A percentile compares a stretch with the other conserved stretches of the same genome.
Evolutionary conservation across 495 filamentous ascomycete genomes (phyloP).

Genomic region (Penicillium desertorum): DNA sequence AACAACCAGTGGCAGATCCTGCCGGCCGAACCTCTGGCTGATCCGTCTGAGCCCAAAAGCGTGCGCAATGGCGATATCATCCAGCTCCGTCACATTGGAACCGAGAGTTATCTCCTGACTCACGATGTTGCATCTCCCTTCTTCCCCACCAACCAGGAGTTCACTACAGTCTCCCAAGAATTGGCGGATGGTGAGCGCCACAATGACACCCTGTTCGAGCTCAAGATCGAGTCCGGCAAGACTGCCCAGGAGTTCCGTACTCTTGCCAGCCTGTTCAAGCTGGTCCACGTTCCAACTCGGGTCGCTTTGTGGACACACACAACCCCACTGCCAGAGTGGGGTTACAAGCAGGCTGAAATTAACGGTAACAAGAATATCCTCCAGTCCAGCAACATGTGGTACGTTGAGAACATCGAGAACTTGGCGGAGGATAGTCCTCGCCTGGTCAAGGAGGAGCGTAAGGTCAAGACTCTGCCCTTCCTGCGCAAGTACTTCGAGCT

Average conservation of each 20-base stretch:
- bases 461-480: conserved; percentile 83
- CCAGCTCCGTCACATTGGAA: conserved; percentile 83
- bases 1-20: conserved; percentile 98
- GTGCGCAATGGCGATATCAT: conserved; percentile 87
- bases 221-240: conserved; percentile 87
- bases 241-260: conserved; percentile 80
- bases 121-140: conserved; percentile 98
- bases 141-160: conserved; percentile 97
- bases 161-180: conserved; percentile 76
- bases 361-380: conserved; percentile 97
- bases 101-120: conserved; percentile 83
- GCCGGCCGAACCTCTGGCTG: conserved; percentile 55
- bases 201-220: conserved; percentile 91
- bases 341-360: conserved; percentile 94
- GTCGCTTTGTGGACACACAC: conserved; percentile 99
- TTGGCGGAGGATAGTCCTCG: conserved; percentile 67
- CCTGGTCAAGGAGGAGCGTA: conserved; percentile 64
- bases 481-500: conserved; percentile 93
- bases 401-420: conserved; percentile 84
- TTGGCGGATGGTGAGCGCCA: conserved; percentile 73
- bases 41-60: conserved; percentile 53
- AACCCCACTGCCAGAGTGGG: conserved; percentile 93
- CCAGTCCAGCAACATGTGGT: conserved; percentile 92
- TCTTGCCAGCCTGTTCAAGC: conserved; percentile 87
- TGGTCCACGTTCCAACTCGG: conserved; percentile 87